Conservation (phyloP, 805 yeast species). For the Sugiyamaella mastotermitis region DNA sequence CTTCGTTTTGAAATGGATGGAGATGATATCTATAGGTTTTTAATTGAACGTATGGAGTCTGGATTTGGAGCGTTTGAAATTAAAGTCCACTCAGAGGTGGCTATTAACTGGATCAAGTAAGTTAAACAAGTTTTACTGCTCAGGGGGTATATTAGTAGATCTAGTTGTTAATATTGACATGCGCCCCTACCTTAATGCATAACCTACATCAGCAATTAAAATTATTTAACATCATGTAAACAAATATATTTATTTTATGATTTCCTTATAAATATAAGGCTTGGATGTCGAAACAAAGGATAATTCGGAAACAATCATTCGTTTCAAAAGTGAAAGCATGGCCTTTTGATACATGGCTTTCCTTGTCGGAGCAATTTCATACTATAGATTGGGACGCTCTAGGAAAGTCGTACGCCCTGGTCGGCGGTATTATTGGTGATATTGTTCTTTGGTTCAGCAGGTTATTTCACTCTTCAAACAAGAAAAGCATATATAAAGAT, state of each 20-base stretch:
- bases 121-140: not conserved
- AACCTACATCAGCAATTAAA: too few relatives aligned
- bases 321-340: constrained; percentile 5
- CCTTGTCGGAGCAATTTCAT: constrained; percentile 23
- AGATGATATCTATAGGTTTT: constrained; percentile 7
- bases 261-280: too few relatives aligned
- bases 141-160: too few relatives aligned
- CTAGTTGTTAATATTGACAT: too few relatives aligned
- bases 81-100: constrained; percentile 9
- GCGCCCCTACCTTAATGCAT: too few relatives aligned
- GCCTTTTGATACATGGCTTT: constrained; percentile 25
- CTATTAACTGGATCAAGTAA: constrained; percentile 4
- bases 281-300: constrained; percentile 4
- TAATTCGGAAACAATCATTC: constrained; percentile 12
- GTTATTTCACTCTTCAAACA: constrained; percentile 7
- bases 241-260: too few relatives aligned
- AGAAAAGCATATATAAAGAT: too few relatives aligned
- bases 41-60: constrained; percentile 24
- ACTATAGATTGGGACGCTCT: constrained; percentile 28
- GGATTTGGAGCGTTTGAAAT: constrained; percentile 18
- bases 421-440: constrained; percentile 18
- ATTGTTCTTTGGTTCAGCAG: constrained; percentile 18
- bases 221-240: too few relatives aligned
- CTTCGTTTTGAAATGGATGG: constrained; percentile 3
- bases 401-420: constrained; percentile 17